Percentiles rank a stretch among this genome's conserved stretches.
These are phyloP conservation scores for Coffea eugenioides DNA, from an alignment of 257 asterid genomes.

Conservation along the genomic window DNA sequence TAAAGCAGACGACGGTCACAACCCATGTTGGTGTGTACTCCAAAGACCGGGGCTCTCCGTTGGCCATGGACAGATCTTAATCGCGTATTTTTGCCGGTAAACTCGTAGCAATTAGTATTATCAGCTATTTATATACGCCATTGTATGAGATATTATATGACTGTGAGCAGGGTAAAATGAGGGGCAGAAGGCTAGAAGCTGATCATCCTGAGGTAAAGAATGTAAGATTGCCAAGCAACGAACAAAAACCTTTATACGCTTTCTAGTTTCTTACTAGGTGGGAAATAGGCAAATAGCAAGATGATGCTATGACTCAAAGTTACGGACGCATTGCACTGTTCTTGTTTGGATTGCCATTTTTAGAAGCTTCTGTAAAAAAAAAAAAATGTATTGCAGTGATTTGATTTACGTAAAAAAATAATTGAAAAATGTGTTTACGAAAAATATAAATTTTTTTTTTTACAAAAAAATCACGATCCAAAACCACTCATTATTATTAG, in stretches of 20 bases:
- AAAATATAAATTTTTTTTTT: no score
- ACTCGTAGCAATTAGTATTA: not conserved
- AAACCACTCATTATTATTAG: no score
- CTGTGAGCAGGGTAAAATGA: not conserved
- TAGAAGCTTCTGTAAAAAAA: not conserved
- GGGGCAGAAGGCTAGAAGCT: not conserved
- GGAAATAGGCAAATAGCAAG: no score
- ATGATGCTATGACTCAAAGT: no score
- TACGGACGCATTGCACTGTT: no score
- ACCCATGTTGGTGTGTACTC: constrained; percentile 87
- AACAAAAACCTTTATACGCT: constrained; percentile 25
- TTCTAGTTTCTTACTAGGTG: not conserved
- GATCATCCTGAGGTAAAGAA: constrained; percentile 43
- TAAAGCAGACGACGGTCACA: constrained; percentile 65
- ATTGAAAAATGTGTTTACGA: no score
- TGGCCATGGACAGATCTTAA: constrained; percentile 17
- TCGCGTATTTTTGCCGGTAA: not conserved
- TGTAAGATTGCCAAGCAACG: constrained; percentile 46
- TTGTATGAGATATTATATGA: not conserved
- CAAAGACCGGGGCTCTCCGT: constrained; percentile 40
- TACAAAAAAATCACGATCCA: no score
- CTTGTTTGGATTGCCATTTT: no score
- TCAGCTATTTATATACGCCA: constrained; percentile 7
- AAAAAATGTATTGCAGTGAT: not conserved
- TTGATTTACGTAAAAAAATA: no score